Evolutionary conservation across 495 filamentous ascomycete genomes (phyloP).

Genomic region (Rostrohypoxylon terebratum): DNA sequence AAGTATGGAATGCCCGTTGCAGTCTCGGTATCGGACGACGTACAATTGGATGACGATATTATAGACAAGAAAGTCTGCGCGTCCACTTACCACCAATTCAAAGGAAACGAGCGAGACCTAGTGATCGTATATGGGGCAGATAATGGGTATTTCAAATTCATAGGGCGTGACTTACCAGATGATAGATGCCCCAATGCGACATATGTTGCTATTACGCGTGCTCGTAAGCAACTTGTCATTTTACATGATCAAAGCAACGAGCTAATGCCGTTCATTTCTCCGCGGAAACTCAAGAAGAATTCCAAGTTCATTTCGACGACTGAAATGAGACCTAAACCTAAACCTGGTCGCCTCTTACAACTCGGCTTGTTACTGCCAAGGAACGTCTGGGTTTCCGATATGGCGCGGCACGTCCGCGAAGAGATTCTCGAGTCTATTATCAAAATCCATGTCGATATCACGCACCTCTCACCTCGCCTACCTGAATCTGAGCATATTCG

Average conservation of each 20-base stretch:
- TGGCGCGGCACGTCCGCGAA: slow-evolving; percentile 10
- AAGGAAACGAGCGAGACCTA: slow-evolving; percentile 11
- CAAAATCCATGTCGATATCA: not conserved
- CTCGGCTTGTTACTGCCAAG: not conserved
- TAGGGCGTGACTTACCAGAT: not conserved
- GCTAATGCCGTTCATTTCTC: not conserved
- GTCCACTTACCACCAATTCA: slow-evolving; percentile 14
- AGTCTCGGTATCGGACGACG: slow-evolving; percentile 3
- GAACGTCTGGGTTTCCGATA: slow-evolving; percentile 2
- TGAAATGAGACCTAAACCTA: not conserved
- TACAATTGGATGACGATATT: not conserved
- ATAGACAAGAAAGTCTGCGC: slow-evolving; percentile 4
- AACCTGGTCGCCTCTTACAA: not conserved
- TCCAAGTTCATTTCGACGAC: not conserved
- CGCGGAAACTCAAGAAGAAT: not conserved
- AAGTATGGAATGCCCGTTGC: slow-evolving; percentile 10
- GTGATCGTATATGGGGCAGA: slow-evolving; percentile 13
- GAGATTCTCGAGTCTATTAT: not conserved
- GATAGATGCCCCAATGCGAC: slow-evolving; percentile 11
- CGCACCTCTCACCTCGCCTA: not conserved
- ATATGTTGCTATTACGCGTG: slow-evolving; percentile 8
- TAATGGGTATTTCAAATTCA: slow-evolving; percentile 8
- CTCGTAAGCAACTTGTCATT: slow-evolving; percentile 11
- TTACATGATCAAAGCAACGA: not conserved
- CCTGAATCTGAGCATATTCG: not conserved